Base-by-base conservation (phyloP, 2,329 filamentous ascomycete species). In the Lasiodiplodia theobromae region DNA sequence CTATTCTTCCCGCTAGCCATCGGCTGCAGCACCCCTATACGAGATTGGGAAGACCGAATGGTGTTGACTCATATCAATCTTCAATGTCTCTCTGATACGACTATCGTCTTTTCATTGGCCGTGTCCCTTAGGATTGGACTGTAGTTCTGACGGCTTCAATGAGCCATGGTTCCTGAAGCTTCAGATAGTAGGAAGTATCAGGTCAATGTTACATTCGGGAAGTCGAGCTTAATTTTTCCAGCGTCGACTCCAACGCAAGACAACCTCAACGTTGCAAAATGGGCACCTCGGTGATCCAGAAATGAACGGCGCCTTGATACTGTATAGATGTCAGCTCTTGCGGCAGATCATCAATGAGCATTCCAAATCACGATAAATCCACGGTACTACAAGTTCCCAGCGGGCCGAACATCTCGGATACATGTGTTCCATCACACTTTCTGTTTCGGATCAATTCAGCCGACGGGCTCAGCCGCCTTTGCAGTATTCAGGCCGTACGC, bases 361-460 rank as follows among this genome's bases (percentile, higher is more conserved):
- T 44, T 44, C 16, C 40, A 44, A 44, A 44, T 44, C 5, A 44
- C 16, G 16, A 18, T 8, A 18, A 14, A 18, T n/a, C 7, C 40
- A 44, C 40, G 18, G 40, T 44, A 18, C 40, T n/a, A 44, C 40
- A 8, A 18, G 5, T 16, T 18, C 40, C 6, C 40, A 6, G 40
- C 7, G 16, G 14, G 40, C 7, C 40, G 40, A 44, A 18, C 16
- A 18, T 18, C 3, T 12, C n/a, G 16, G 57, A 28, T 40, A 62
- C 31, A 14, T 25, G 49, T 11, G 25, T 49, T 34, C 57, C 57
- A n/a, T 18, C 40, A 62, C 57, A 25, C 38, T 37, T 44, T 14
- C 40, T 25, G 57, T 62, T 47, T 62, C 40, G 57, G 57, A 47
- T 23, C 38, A 21, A n/a, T 14, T n/a, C 37, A 25, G 37, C 56